Percentiles rank a stretch among this genome's conserved stretches.
phyloP scores from a whole-genome alignment of 441 rosid genomes.

The Iberis amara region DNA sequence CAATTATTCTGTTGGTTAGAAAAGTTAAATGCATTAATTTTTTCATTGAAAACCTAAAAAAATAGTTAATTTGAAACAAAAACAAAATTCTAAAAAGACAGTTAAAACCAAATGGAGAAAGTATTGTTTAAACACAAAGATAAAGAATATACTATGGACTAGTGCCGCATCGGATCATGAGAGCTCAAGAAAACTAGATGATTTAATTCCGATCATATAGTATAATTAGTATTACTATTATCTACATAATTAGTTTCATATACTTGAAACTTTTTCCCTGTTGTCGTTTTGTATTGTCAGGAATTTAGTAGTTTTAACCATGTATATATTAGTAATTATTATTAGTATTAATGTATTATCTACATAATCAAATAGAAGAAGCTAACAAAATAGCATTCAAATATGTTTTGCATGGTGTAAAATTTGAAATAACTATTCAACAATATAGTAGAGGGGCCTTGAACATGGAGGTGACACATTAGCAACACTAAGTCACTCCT shows the following conservation, averaged over 20 bases:
- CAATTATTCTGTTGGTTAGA: too few relatives aligned
- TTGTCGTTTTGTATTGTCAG: conserved; percentile 6
- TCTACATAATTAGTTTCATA: neutral
- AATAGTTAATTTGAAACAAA: too few relatives aligned
- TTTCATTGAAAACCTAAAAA: too few relatives aligned
- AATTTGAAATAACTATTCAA: conserved; percentile 19
- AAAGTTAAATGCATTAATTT: too few relatives aligned
- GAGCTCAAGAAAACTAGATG: conserved; percentile 4
- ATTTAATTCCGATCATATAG: too few relatives aligned
- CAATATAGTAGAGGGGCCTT: conserved; percentile 26
- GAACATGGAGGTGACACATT: conserved; percentile 32
- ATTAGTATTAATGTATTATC: neutral
- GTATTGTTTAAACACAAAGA: too few relatives aligned
- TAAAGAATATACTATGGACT: too few relatives aligned
- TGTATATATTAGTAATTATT: conserved; percentile 9
- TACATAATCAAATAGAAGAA: conserved; percentile 4
- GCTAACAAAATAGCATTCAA: conserved; percentile 26
- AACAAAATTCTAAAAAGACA: too few relatives aligned
- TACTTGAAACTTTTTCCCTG: neutral
- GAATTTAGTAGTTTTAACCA: conserved; percentile 18
- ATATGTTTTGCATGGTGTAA: too few relatives aligned
- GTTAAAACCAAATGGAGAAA: too few relatives aligned
- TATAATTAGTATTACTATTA: too few relatives aligned
- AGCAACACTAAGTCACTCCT: conserved; percentile 30
- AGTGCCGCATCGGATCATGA: too few relatives aligned